A percentile compares a stretch with the other conserved stretches of the same genome.
Conservation (phyloP, 805 yeast genomes). For the Kodamaea kaohsiungensis region DNA sequence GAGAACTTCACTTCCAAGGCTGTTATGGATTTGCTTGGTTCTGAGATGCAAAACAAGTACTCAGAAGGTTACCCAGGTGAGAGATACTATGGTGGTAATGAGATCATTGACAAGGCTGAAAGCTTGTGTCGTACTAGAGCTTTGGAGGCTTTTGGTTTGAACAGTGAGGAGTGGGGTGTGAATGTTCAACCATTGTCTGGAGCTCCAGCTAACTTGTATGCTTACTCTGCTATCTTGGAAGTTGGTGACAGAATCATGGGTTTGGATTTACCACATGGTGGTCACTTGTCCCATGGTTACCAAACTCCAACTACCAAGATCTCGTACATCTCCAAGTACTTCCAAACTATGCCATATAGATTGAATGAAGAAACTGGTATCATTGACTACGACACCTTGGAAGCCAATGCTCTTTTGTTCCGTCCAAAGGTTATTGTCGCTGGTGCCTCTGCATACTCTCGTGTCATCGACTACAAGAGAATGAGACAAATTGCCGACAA, state of each 20-base stretch:
- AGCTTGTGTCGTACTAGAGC: conserved; percentile 92
- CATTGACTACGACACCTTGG: conserved; percentile 94
- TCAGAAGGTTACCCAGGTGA: conserved; percentile 99
- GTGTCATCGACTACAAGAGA: conserved; percentile 94
- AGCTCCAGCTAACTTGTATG: conserved; percentile 97
- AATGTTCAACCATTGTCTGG: conserved; percentile 97
- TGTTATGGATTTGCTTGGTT: conserved; percentile 94
- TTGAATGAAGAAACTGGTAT: conserved; percentile 89
- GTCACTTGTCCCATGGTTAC: conserved; percentile 97
- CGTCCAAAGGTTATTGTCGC: conserved; percentile 97
- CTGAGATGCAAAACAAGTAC: conserved; percentile 98
- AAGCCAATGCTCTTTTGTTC: conserved; percentile 84
- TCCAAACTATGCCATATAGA: conserved; percentile 98
- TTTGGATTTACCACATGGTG: conserved; percentile 96
- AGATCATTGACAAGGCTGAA: conserved; percentile 94
- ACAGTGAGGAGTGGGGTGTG: conserved; percentile 91
- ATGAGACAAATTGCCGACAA: conserved; percentile 96
- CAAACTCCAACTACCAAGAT: conserved; percentile 93
- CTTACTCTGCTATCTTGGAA: conserved; percentile 91
- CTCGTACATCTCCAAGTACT: conserved; percentile 93
- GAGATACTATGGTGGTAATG: conserved; percentile 98
- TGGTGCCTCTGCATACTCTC: conserved; percentile 97
- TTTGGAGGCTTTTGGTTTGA: conserved; percentile 78
- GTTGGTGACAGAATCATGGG: conserved; percentile 98
- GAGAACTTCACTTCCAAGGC: conserved; percentile 97